Percentiles rank a stretch among this genome's conserved stretches.
Conservation (phyloP, 2,329 filamentous ascomycete genomes). For the Laburnicola sp. region DNA sequence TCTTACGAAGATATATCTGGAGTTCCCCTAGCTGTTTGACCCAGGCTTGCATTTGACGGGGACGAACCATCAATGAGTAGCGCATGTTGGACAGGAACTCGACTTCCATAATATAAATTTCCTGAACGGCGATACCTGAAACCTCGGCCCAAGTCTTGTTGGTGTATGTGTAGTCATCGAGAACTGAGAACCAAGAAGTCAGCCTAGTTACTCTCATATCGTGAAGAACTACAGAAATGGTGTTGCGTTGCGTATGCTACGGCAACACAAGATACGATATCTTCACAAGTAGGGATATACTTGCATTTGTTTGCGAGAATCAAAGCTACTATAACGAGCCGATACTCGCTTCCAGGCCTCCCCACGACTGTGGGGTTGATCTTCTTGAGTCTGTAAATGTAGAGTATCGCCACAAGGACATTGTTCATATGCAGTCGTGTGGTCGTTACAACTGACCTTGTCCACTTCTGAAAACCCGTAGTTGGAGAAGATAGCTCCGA, state of each 20-base stretch:
- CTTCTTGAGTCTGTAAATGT: not conserved
- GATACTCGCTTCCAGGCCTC: conserved; percentile 62
- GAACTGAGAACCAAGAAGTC: conserved; percentile 13
- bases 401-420: not conserved
- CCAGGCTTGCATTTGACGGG: not conserved
- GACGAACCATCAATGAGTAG: conserved; percentile 53
- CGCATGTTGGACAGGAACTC: conserved; percentile 96
- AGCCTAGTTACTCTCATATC: too few relatives aligned
- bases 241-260: too few relatives aligned
- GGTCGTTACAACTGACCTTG: not conserved
- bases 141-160: conserved; percentile 99
- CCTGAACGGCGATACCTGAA: conserved; percentile 82
- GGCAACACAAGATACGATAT: not conserved
- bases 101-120: conserved; percentile 97
- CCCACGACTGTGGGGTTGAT: not conserved
- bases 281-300: conserved; percentile 31
- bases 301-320: conserved; percentile 95
- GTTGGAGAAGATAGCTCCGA: not conserved
- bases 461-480: not conserved
- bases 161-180: conserved; percentile 96
- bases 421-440: not conserved
- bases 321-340: conserved; percentile 83
- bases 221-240: too few relatives aligned
- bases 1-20: not conserved
- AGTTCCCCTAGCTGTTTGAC: not conserved